phyloP scores from a whole-genome alignment of 2,329 filamentous ascomycete species.

The Verticillium dahliae region DNA sequence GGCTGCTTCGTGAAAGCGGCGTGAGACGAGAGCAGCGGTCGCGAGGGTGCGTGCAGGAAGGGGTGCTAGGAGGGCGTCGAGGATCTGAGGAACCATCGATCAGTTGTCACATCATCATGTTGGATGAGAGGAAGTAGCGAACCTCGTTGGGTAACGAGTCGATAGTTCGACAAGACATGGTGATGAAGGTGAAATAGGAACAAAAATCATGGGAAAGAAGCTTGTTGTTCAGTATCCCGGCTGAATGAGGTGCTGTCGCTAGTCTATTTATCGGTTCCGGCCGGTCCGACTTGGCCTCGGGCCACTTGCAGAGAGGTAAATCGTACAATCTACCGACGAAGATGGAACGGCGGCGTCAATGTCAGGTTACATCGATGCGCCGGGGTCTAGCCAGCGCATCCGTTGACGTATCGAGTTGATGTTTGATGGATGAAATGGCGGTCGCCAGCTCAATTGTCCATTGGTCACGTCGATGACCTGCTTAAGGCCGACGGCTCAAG shows the following conservation, averaged over 20 bases:
- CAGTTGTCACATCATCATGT: background rate
- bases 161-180: constrained; percentile 11
- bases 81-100: constrained; percentile 28
- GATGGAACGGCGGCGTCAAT: background rate
- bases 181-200: background rate
- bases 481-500: too few species aligned
- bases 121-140: constrained; percentile 1
- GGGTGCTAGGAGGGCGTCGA: constrained; percentile 40
- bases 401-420: background rate
- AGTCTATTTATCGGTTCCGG: background rate
- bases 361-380: background rate
- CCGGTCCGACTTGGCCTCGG: too few species aligned
- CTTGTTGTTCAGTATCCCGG: background rate
- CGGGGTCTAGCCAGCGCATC: background rate
- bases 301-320: background rate
- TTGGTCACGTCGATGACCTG: background rate
- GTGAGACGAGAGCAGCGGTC: constrained; percentile 50
- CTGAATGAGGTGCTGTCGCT: background rate
- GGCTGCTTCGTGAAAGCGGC: constrained; percentile 56
- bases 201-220: constrained; percentile 3
- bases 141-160: constrained; percentile 28
- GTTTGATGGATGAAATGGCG: background rate
- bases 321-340: background rate
- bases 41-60: constrained; percentile 48
- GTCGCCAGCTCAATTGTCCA: background rate